Evolutionary conservation across 805 yeast species (phyloP), one percentile per base, ranked within the genome.

Genomic region (Schizosaccharomyces osmophilus): DNA sequence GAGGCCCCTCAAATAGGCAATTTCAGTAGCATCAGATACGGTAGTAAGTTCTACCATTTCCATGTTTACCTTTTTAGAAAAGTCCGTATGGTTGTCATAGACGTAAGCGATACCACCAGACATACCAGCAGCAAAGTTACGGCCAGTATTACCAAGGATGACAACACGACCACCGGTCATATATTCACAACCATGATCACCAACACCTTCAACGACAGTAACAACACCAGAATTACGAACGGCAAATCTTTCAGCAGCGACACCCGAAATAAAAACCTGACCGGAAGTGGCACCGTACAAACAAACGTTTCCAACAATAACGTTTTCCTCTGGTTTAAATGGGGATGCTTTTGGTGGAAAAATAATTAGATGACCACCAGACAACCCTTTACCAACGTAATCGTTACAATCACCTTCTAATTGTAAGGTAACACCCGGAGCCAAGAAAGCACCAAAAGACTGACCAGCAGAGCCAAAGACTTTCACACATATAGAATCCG

Each of bases 91-190:
- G 77, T 90, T 85, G 68, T 89, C 95, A 68, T 90, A 78, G 63
- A 94, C 97, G 70, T 90, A 90, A 17, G 96, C 95, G 72, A 93
- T 90, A 81, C 98, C 98, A 74, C 98, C 98, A 68, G 97, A 89
- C 85, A 93, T 93, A 77, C 98, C 98, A 62, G 98, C 95, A 64
- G 82, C 96, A 71, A 85, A 85, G 77, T 88, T 84, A 65, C 97
- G 82, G 63, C 95, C 97, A 68, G 95, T 86, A 63, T 82, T 75
- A 59, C 97, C 95, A 67, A 90, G 79, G 59, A 90, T 88, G 70
- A 90, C 87, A 64, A 93, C 95, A 68, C 97, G 82, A 71, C 98
- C 98, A 72, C 98, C 97, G 67, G 97, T 89, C 98, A 90, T 90
- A 75, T 90, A 90, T 75, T 90, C 98, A 76, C 97, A 90, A 61